phyloP scores from a whole-genome alignment of 495 filamentous ascomycete genomes.

The Rhypophila decipiens region DNA sequence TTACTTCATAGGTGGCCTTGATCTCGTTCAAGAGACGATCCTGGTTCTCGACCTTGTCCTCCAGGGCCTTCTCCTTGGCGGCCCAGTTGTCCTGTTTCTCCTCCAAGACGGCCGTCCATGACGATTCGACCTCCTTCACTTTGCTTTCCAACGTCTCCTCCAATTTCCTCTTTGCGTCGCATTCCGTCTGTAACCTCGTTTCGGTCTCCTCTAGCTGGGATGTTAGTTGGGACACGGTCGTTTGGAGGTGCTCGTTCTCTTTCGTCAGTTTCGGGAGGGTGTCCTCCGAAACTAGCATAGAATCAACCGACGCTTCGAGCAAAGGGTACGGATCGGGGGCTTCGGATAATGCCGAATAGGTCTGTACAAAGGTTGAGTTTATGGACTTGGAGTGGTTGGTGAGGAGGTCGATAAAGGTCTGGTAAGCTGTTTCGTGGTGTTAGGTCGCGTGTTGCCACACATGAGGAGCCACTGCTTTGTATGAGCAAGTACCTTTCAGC shows the following conservation, averaged over 20 bases:
- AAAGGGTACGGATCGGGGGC: slow-evolving; percentile 95
- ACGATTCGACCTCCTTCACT: slow-evolving; percentile 80
- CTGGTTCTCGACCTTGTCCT: slow-evolving; percentile 91
- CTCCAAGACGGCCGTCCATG: slow-evolving; percentile 84
- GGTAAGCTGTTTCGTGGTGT: slow-evolving; percentile 64
- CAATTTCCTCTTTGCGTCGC: slow-evolving; percentile 60
- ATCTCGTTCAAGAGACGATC: slow-evolving; percentile 88
- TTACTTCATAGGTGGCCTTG: slow-evolving; percentile 95
- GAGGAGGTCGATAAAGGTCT: slow-evolving; percentile 91
- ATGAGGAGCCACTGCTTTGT: background rate
- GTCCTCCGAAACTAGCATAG: slow-evolving; percentile 83
- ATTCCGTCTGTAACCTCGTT: slow-evolving; percentile 64
- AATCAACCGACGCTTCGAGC: slow-evolving; percentile 92
- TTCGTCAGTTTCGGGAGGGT: slow-evolving; percentile 78
- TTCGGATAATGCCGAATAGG: slow-evolving; percentile 90
- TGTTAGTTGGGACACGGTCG: slow-evolving; percentile 73
- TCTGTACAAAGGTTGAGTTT: slow-evolving; percentile 81
- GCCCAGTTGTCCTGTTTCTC: slow-evolving; percentile 97
- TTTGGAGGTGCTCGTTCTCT: slow-evolving; percentile 81
- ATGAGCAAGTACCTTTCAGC: slow-evolving; percentile 65
- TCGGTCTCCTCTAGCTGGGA: slow-evolving; percentile 87
- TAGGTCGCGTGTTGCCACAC: background rate
- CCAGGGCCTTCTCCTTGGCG: slow-evolving; percentile 83
- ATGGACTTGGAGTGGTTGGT: slow-evolving; percentile 91
- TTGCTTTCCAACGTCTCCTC: slow-evolving; percentile 70